These are phyloP conservation scores for Leishmania aethiopica DNA, from an alignment of 208 protist species.

Conservation along the genomic window DNA sequence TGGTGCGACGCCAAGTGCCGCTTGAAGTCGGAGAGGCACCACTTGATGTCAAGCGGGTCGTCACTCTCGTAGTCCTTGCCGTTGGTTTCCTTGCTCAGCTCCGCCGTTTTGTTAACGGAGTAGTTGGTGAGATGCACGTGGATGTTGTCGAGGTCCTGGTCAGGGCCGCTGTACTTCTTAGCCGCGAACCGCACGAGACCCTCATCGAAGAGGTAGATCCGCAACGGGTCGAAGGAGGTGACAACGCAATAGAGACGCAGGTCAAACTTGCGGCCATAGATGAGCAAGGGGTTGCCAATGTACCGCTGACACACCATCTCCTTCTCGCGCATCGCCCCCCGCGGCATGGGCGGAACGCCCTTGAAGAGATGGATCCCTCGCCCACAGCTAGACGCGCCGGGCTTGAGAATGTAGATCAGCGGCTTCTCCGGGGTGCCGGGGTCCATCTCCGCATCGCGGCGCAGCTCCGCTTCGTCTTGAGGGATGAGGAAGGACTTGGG, in stretches of 20 bases:
- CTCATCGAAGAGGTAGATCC: conserved; percentile 93
- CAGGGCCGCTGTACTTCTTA: conserved; percentile 87
- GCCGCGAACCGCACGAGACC: conserved; percentile 96
- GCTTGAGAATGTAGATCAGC: conserved; percentile 91
- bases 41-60: conserved; percentile 89
- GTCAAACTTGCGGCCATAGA: conserved; percentile 95
- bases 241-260: conserved; percentile 95
- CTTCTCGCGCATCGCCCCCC: conserved; percentile 28
- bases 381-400: conserved; percentile 88
- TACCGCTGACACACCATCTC: conserved; percentile 94
- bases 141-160: conserved; percentile 81
- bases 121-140: conserved; percentile 98
- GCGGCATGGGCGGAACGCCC: conserved; percentile 74
- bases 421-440: conserved; percentile 60
- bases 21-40: conserved; percentile 86
- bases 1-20: conserved; percentile 54
- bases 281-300: conserved; percentile 93
- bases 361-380: conserved; percentile 81
- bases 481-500: conserved; percentile 87
- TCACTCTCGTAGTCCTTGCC: conserved; percentile 73
- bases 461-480: conserved; percentile 62
- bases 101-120: conserved; percentile 95
- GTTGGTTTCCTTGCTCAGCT: conserved; percentile 61
- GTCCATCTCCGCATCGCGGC: conserved; percentile 64
- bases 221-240: conserved; percentile 88